phyloP scores from a whole-genome alignment of 352 stramenopile species.

The Phytopythium boreale region DNA sequence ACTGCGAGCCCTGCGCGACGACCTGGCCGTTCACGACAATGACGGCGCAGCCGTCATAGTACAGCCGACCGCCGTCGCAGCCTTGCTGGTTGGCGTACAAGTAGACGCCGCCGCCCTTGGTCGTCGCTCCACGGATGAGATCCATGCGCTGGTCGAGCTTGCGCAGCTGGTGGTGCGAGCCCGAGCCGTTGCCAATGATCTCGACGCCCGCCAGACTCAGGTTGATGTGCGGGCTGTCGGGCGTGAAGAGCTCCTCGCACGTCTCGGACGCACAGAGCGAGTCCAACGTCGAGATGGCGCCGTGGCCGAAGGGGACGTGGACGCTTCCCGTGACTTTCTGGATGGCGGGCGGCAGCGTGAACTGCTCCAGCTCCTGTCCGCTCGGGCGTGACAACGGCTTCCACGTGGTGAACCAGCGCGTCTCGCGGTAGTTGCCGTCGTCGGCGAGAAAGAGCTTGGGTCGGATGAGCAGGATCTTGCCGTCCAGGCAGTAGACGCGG shows the following conservation, averaged over 20 bases:
- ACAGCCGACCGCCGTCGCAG: conserved; percentile 95
- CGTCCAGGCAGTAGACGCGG: conserved; percentile 93
- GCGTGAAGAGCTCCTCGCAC: conserved; percentile 99
- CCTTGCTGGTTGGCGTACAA: conserved; percentile 98
- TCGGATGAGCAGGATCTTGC: conserved; percentile 94
- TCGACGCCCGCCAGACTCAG: conserved; percentile 93
- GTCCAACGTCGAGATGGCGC: conserved; percentile 82
- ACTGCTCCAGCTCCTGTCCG: conserved; percentile 50
- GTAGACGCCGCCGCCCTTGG: conserved; percentile 98
- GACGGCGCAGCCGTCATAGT: conserved; percentile 97
- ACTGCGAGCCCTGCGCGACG: conserved; percentile 96
- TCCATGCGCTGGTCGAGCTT: conserved; percentile 93
- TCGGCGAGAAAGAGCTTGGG: conserved; percentile 94
- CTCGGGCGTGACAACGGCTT: conserved; percentile 38
- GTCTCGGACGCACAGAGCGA: conserved; percentile 92
- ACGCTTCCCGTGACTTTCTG: conserved; percentile 72
- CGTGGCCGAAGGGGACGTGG: conserved; percentile 82
- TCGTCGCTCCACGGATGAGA: conserved; percentile 88
- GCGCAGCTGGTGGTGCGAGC: conserved; percentile 96
- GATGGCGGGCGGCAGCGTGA: conserved; percentile 83
- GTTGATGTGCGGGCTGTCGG: conserved; percentile 94
- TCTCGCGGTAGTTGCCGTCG: conserved; percentile 98
- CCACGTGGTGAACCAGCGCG: conserved; percentile 90
- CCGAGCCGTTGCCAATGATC: conserved; percentile 97
- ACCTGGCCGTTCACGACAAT: conserved; percentile 97